Percentiles rank a stretch among this genome's conserved stretches.
These are phyloP conservation scores for Agrocybe pediades DNA, from an alignment of 768 basidiomycete species.

Conservation along the genomic window DNA sequence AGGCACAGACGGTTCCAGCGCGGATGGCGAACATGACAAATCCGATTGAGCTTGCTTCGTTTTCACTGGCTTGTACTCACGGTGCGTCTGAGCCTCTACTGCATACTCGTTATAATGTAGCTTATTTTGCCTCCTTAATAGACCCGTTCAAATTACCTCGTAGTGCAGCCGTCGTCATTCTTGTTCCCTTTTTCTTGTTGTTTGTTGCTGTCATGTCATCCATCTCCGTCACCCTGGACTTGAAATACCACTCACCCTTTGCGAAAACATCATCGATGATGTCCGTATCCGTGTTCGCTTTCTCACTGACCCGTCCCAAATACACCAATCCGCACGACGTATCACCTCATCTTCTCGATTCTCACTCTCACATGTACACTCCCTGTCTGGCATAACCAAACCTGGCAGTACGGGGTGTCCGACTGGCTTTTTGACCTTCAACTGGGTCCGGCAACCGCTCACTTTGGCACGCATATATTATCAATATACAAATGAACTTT, in stretches of 20 bases:
- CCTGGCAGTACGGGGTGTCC: conserved; percentile 31
- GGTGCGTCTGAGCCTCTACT: conserved; percentile 8
- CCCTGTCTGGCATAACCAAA: background rate
- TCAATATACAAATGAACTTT: background rate
- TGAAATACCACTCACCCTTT: no score
- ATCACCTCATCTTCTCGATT: background rate
- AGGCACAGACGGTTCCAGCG: background rate
- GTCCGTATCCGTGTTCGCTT: no score
- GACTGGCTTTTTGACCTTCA: conserved; percentile 40
- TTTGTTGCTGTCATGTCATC: background rate
- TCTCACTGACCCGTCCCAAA: no score
- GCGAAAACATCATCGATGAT: no score
- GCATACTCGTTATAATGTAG: background rate
- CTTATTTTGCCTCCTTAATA: background rate
- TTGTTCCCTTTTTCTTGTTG: background rate
- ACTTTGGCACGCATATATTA: background rate
- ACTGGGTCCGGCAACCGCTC: conserved; percentile 26
- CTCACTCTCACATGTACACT: background rate
- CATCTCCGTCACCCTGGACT: no score
- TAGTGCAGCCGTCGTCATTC: background rate
- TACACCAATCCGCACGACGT: no score
- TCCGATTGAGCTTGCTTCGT: conserved; percentile 6
- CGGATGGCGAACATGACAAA: conserved; percentile 2
- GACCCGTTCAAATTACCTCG: background rate
- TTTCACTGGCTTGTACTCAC: conserved; percentile 5